Evolutionary conservation across 2,329 filamentous ascomycete genomes (phyloP).

Genomic region (Tetracladium maxilliforme): DNA sequence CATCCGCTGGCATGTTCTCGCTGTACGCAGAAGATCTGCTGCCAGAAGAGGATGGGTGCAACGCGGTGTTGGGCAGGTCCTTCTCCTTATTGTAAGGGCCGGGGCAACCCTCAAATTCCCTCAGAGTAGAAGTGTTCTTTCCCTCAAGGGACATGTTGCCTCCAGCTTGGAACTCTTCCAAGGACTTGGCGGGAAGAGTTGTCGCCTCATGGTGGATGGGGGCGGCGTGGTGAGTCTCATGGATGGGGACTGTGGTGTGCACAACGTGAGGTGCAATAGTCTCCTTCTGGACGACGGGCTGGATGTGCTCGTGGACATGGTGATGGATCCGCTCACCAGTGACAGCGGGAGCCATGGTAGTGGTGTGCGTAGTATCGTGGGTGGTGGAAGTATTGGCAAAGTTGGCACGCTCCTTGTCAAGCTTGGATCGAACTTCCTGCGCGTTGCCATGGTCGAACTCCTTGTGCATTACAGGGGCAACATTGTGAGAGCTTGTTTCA

Average conservation of each 20-base stretch:
- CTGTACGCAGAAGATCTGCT: too few relatives aligned
- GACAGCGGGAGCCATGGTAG: conserved; percentile 29
- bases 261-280: conserved; percentile 51
- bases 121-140: conserved; percentile 4
- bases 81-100: too few relatives aligned
- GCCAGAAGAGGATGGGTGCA: too few relatives aligned
- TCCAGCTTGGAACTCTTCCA: conserved; percentile 44
- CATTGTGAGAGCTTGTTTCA: conserved; percentile 47
- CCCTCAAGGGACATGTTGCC: conserved; percentile 8
- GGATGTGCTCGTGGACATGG: conserved; percentile 52
- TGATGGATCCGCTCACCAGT: conserved; percentile 51
- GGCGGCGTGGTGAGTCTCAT: conserved; percentile 56
- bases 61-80: too few relatives aligned
- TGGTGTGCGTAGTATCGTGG: conserved; percentile 31
- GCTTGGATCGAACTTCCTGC: conserved; percentile 24
- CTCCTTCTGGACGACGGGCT: conserved; percentile 58
- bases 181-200: conserved; percentile 45
- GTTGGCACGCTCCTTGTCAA: conserved; percentile 35
- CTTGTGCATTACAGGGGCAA: conserved; percentile 42
- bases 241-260: conserved; percentile 58
- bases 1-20: too few relatives aligned
- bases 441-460: conserved; percentile 45
- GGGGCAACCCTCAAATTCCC: too few relatives aligned
- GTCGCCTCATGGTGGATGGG: conserved; percentile 52
- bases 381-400: conserved; percentile 34